Conservation (phyloP, 176 grass and related monocot genomes). For the Guadua angustifolia region DNA sequence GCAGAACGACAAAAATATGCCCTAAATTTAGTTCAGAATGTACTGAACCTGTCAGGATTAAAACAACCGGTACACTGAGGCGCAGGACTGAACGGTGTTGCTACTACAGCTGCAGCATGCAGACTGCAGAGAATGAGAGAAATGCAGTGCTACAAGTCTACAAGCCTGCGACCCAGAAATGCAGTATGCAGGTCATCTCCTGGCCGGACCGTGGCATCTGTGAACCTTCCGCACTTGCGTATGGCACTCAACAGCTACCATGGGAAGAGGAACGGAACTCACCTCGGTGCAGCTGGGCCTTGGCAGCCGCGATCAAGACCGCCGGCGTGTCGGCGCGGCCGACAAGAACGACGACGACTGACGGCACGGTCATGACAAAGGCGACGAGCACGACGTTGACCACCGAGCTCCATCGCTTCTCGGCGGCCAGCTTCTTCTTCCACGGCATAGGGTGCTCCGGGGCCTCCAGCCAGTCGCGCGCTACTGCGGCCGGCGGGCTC, state of each 20-base stretch:
- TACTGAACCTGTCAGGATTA: too few relatives aligned
- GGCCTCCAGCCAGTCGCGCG: constrained; percentile 1
- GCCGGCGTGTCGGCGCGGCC: background rate
- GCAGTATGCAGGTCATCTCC: background rate
- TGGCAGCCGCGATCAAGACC: constrained; percentile 43
- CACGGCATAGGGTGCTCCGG: background rate
- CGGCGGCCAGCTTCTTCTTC: constrained; percentile 20
- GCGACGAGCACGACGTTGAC: constrained; percentile 34
- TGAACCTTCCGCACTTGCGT: background rate
- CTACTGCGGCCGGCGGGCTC: background rate
- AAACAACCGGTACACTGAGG: background rate
- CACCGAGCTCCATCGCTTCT: constrained; percentile 24
- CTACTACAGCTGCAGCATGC: background rate
- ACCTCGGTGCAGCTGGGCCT: constrained; percentile 40
- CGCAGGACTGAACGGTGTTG: background rate
- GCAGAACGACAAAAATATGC: too few relatives aligned
- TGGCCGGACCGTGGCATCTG: background rate
- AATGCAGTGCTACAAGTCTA: too few relatives aligned
- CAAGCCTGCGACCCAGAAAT: too few relatives aligned
- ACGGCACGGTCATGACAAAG: constrained; percentile 32
- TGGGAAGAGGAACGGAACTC: background rate
- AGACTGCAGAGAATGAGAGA: background rate
- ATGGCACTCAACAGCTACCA: background rate
- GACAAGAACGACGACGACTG: background rate
- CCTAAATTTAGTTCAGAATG: too few relatives aligned